phyloP scores from a whole-genome alignment of 23 red algal genomes.

The Agarophyton chilense region DNA sequence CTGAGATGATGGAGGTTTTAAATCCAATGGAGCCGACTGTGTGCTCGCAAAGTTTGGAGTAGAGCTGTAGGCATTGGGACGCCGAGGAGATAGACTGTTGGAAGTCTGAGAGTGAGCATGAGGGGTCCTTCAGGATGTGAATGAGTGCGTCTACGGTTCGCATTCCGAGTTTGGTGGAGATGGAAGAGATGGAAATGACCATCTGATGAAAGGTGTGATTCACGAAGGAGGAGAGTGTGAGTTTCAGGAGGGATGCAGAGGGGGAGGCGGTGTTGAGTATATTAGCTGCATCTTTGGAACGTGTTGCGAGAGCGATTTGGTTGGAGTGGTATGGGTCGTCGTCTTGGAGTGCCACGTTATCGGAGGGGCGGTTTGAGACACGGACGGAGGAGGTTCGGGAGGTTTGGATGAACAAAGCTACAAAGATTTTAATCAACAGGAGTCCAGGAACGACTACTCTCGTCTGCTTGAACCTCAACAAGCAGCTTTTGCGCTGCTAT shows the following conservation, averaged over 20 bases:
- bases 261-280: neutral
- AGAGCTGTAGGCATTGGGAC: neutral
- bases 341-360: neutral
- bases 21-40: too few species aligned
- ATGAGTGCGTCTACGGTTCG: constrained; percentile 1
- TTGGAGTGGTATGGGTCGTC: too few species aligned
- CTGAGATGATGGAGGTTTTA: too few species aligned
- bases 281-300: neutral
- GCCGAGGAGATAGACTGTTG: neutral
- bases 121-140: neutral
- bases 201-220: too few species aligned
- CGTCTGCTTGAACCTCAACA: too few species aligned
- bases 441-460: too few species aligned
- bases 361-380: neutral
- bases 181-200: neutral
- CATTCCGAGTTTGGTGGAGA: neutral
- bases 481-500: too few species aligned
- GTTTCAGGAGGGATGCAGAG: neutral
- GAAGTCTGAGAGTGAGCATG: neutral
- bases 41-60: too few species aligned
- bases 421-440: too few species aligned
- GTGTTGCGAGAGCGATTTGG: neutral
- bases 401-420: too few species aligned
- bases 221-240: too few species aligned
- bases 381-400: too few species aligned